Base-by-base conservation (phyloP, 345 rosid genomes). In the Anacardium occidentale region DNA sequence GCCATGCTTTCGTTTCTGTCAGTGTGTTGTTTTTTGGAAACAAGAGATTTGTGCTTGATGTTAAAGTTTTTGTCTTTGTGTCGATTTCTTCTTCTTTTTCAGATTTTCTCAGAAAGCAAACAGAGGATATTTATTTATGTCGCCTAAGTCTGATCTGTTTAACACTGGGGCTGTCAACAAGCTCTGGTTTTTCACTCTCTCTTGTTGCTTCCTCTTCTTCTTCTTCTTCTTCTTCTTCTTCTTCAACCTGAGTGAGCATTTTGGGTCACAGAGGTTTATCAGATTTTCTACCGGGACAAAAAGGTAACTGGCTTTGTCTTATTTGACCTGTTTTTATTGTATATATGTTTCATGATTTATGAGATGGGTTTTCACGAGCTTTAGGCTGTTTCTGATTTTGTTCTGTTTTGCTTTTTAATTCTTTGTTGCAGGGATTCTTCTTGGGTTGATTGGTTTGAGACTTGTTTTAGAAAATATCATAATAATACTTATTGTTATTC, bases 341-440 rank as follows among this genome's bases (percentile, higher is more conserved):
- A 20, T 47, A 45, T 70, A 0, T 22, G 18, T 57, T 17, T 58
- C 37, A 32, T 26, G 40, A 57, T 69, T 45, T 40, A 22, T 4
- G 53, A 8, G 63, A 60, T 60, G 66, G 57, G 72, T 54, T 69
- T n/a, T n/a, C n/a, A n/a, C n/a, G n/a, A n/a, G n/a, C n/a, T n/a
- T 40, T 55, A 11, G 32, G 24, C 29, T 51, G 37, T 14, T 29
- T 10, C 22, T 21, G 51, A 13, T 29, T 11, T 47, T 51, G 13
- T 37, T 66, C 14, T 22, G 53, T 12, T 50, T 22, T 60, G 40
- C 18, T 50, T 13, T 66, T 59, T 7, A 67, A 15, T 25, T 59
- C 18, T 64, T 40, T 76, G 32, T 15, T 58, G 47, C 81, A 78
- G 84, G 77, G 63, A 66, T 80, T 59, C 64, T 58, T 71, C 24